Evolutionary conservation across 345 rosid species (phyloP).

Genomic region (Salix koriyanagi): DNA sequence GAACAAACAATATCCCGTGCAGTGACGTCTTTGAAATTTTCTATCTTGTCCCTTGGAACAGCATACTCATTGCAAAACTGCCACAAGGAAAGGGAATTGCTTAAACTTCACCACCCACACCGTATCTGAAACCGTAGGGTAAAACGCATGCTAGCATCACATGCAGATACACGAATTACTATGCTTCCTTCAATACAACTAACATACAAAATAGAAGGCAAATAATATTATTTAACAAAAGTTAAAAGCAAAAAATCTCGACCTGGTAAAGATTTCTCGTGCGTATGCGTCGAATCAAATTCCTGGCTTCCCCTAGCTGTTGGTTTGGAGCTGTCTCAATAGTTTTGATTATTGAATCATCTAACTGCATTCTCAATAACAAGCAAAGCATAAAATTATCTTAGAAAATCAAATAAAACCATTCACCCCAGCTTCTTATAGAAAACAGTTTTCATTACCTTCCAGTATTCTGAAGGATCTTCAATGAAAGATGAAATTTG

Average conservation of each 20-base stretch:
- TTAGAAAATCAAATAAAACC: slow-evolving; percentile 3
- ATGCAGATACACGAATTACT: background rate
- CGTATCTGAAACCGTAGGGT: background rate
- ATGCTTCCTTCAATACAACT: background rate
- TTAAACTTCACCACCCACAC: background rate
- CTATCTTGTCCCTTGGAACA: slow-evolving; percentile 79
- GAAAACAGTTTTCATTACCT: slow-evolving; percentile 44
- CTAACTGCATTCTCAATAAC: slow-evolving; percentile 54
- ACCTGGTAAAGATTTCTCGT: slow-evolving; percentile 89
- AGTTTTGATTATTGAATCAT: slow-evolving; percentile 73
- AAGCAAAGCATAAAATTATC: background rate
- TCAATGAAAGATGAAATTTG: slow-evolving; percentile 57
- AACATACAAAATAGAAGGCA: background rate
- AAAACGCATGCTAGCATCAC: background rate
- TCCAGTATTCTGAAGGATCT: slow-evolving; percentile 85
- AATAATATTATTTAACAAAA: background rate
- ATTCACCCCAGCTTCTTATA: background rate
- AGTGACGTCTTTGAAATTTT: slow-evolving; percentile 73
- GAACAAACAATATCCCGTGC: slow-evolving; percentile 88
- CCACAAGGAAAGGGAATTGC: slow-evolving; percentile 13
- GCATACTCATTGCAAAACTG: slow-evolving; percentile 97
- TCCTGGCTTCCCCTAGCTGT: slow-evolving; percentile 74
- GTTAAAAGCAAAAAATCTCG: background rate
- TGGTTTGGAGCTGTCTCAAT: slow-evolving; percentile 74
- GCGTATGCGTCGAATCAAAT: slow-evolving; percentile 73